phyloP scores from a whole-genome alignment of 495 filamentous ascomycete genomes.

The Aspergillus coremiiformis region DNA sequence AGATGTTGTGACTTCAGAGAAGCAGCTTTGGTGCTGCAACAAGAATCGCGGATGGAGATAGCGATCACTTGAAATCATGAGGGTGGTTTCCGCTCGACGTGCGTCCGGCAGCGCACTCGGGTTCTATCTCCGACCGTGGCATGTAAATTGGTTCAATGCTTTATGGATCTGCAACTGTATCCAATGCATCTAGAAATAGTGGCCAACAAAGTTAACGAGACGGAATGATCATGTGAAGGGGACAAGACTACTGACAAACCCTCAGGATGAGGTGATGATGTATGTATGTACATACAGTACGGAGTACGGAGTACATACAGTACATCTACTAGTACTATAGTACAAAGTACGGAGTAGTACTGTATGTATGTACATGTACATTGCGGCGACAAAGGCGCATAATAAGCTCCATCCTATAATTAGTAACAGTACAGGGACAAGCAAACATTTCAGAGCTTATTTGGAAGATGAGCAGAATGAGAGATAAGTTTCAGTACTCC shows the following conservation, averaged over 20 bases:
- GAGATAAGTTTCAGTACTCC: no score
- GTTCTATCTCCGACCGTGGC: not conserved
- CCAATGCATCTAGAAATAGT: not conserved
- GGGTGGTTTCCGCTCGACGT: not conserved
- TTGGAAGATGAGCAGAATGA: no score
- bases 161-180: not conserved
- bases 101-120: not conserved
- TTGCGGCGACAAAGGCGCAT: not conserved
- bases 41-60: not conserved
- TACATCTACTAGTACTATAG: no score
- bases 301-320: no score
- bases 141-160: not conserved
- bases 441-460: no score
- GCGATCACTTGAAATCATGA: not conserved
- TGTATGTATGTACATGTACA: no score
- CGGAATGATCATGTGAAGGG: not conserved
- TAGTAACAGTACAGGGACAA: not conserved
- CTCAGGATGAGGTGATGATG: not conserved
- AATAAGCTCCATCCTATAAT: not conserved
- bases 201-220: not conserved
- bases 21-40: not conserved
- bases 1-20: conserved; percentile 29
- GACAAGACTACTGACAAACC: no score
- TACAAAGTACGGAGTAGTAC: no score
- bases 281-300: not conserved